phyloP scores from a whole-genome alignment of 495 filamentous ascomycete species.

The Astrocystis sublimbata region DNA sequence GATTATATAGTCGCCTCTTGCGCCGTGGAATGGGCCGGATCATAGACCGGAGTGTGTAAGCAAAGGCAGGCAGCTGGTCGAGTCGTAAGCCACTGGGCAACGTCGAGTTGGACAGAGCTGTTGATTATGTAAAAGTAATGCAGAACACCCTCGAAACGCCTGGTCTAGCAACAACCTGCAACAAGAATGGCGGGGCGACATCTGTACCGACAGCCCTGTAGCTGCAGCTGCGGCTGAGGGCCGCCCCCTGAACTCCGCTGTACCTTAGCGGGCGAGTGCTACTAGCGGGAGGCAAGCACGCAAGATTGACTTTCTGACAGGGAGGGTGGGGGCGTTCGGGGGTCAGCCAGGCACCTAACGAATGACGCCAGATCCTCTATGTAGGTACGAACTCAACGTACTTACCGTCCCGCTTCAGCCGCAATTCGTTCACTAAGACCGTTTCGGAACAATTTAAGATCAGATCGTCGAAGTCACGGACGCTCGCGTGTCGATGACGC shows the following conservation, averaged over 20 bases:
- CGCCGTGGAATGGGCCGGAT: too few species aligned
- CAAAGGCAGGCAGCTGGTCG: constrained; percentile 22
- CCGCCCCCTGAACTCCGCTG: neutral
- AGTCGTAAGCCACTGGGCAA: constrained; percentile 27
- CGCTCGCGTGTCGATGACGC: constrained; percentile 37
- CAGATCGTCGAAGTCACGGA: constrained; percentile 26
- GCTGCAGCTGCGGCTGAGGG: too few species aligned
- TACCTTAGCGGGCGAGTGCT: neutral
- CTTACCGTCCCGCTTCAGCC: too few species aligned
- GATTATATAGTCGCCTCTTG: neutral
- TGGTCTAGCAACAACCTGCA: constrained; percentile 25
- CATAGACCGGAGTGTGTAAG: neutral
- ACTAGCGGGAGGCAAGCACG: neutral
- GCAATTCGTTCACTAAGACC: neutral
- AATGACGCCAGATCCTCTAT: neutral
- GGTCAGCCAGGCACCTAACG: neutral
- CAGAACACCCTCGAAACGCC: too few species aligned
- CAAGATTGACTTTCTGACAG: too few species aligned
- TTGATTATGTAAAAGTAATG: constrained; percentile 33
- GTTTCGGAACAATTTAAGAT: constrained; percentile 13
- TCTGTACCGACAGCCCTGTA: too few species aligned
- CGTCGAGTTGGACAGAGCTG: constrained; percentile 23
- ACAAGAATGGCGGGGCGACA: neutral
- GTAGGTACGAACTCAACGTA: too few species aligned
- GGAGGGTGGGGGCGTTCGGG: too few species aligned